phyloP scores from a whole-genome alignment of 2,329 filamentous ascomycete genomes.

The Pseudogymnoascus sp. region DNA sequence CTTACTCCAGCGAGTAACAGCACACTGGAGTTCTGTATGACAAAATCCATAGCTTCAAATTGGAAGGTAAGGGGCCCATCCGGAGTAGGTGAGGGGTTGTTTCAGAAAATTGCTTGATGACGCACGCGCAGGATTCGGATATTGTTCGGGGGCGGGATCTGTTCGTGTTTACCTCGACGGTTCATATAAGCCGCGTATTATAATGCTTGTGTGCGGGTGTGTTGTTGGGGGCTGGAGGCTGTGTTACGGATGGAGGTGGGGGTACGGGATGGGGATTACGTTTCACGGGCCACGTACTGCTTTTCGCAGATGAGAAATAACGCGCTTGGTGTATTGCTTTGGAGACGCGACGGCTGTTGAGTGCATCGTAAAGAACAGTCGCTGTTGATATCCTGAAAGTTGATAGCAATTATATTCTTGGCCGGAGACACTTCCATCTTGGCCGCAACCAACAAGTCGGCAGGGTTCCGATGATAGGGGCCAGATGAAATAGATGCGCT shows the following conservation, averaged over 20 bases:
- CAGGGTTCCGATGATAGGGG: neutral
- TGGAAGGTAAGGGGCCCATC: neutral
- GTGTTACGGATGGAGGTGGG: neutral
- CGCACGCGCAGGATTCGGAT: neutral
- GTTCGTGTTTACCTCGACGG: neutral
- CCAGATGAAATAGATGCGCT: neutral
- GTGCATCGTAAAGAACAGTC: neutral
- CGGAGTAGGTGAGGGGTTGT: conserved; percentile 3
- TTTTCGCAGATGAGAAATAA: neutral
- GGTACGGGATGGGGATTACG: neutral
- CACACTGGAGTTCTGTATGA: neutral
- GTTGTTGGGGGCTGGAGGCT: neutral
- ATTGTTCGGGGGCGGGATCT: neutral
- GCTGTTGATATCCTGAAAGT: neutral
- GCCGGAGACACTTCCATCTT: neutral
- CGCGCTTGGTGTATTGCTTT: neutral
- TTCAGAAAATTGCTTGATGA: neutral
- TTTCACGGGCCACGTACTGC: neutral
- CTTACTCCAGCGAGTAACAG: neutral
- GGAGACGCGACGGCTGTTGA: neutral
- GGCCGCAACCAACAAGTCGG: neutral
- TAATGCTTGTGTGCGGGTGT: neutral
- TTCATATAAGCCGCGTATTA: neutral
- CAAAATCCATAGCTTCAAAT: neutral
- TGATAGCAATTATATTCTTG: neutral